Base-by-base conservation (phyloP, 345 rosid genomes). In the Nasturtium officinale region DNA sequence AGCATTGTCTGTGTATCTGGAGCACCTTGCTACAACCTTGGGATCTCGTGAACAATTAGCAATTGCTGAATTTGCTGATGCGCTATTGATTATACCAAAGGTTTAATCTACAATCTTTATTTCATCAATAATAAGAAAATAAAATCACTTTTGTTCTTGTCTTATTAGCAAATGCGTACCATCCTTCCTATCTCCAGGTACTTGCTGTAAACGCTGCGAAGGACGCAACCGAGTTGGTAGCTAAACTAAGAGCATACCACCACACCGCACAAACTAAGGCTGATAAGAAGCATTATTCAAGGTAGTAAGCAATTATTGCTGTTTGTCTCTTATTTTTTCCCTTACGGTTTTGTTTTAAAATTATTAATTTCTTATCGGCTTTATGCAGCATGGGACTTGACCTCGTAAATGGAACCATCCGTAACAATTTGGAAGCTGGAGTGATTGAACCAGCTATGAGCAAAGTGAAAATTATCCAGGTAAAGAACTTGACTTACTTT, bases 401-500 rank as follows among this genome's bases (percentile, higher is more conserved):
- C 70, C 97, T 95, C 35, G 67, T 75, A 35, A 95, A 90, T 35
- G 99, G 98, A 18, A 79, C 85, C 2, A 59, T 88, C 73, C 93
- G 97, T 13, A 95, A 91, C 87, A 95, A 91, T 83, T 77, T 95
- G 68, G 99, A 91, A 77, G 99, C 99, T 2, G 99, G 99, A 75
- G 97, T 95, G 23, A 95, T 95, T 25, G 99, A 95, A 68, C 98
- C 99, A 5, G 99, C 98, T 21, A 95, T 95, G 99, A 95, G 99
- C 92, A 95, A 95, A 90, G 98, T 95, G 69, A 95, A 95, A 85
- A 95, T 95, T 38, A 86, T 95, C 78, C 99, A 95, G 99, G 99
- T 91, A 51, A 77, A 37, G 52, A 48, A 71, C 5, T 17, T 11
- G 25, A 2, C 53, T 15, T 29, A 3, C 3, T 71, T 21, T 48